phyloP scores from a whole-genome alignment of 1,284 basidiomycete species.

The Apiotrichum montevideense region DNA sequence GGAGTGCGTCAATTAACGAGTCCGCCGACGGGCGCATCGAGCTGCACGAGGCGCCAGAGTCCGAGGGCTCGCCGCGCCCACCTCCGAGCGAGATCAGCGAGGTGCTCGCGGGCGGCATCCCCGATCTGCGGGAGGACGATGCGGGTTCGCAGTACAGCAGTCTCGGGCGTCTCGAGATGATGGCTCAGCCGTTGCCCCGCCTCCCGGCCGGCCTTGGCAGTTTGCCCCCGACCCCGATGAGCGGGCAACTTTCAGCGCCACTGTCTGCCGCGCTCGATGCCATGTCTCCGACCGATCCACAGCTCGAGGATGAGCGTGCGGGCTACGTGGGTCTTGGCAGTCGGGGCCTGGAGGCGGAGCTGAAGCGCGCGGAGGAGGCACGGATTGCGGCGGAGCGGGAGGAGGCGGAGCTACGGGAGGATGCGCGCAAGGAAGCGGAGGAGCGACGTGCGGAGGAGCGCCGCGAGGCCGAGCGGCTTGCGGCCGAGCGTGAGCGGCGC shows the following conservation, averaged over 20 bases:
- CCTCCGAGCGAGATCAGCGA: neutral
- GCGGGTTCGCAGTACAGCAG: too few species aligned
- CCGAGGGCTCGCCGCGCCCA: neutral
- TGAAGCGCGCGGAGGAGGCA: neutral
- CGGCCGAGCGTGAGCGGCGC: neutral
- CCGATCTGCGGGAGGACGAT: too few species aligned
- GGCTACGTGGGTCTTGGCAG: neutral
- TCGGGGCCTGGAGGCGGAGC: neutral
- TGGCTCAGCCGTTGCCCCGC: too few species aligned
- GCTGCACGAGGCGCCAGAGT: neutral
- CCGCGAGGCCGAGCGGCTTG: slow-evolving; percentile 1
- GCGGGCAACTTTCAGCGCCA: too few species aligned
- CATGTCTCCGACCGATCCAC: neutral
- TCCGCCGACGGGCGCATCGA: neutral
- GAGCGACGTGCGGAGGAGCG: neutral
- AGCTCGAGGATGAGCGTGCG: neutral
- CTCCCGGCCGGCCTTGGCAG: too few species aligned
- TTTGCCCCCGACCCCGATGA: too few species aligned
- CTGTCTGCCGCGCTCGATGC: neutral
- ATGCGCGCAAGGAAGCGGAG: neutral
- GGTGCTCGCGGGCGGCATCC: too few species aligned
- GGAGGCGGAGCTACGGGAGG: slow-evolving; percentile 1
- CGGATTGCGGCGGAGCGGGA: slow-evolving; percentile 1
- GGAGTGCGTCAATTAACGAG: neutral
- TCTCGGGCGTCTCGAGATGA: too few species aligned